phyloP scores from a whole-genome alignment of 331 rosid genomes.

The Quercus phellos region DNA sequence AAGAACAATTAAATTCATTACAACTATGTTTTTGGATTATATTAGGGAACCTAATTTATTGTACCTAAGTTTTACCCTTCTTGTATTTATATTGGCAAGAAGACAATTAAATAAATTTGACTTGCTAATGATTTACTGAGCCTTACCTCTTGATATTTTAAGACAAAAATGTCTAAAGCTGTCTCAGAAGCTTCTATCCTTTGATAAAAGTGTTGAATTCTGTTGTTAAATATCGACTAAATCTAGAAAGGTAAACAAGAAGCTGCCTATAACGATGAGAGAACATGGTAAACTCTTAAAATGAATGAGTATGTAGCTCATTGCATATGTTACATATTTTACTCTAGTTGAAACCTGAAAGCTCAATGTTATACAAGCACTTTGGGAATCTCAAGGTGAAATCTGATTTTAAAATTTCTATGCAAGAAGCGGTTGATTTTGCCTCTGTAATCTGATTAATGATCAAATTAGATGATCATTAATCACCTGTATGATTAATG shows the following conservation, averaged over 20 bases:
- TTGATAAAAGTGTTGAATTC: neutral
- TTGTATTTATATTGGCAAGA: neutral
- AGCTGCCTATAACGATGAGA: neutral
- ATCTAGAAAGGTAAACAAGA: neutral
- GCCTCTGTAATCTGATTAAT: neutral
- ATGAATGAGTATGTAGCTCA: neutral
- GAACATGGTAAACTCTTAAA: neutral
- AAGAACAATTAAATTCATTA: too few species aligned
- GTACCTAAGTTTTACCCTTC: neutral
- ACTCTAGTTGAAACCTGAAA: neutral
- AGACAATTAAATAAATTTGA: neutral
- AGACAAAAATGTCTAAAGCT: neutral
- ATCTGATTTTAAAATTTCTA: conserved; percentile 13
- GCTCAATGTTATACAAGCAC: neutral
- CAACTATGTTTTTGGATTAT: too few species aligned
- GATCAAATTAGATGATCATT: too few species aligned
- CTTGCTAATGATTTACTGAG: neutral
- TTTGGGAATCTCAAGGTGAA: conserved; percentile 16
- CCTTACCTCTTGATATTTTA: too few species aligned
- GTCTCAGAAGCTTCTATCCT: neutral
- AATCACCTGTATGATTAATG: neutral
- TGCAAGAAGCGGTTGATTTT: neutral
- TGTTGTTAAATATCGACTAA: neutral
- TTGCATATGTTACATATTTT: neutral
- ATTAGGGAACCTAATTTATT: too few species aligned